Conservation (phyloP, 2,329 filamentous ascomycete species). For the Tothia fuscella region DNA sequence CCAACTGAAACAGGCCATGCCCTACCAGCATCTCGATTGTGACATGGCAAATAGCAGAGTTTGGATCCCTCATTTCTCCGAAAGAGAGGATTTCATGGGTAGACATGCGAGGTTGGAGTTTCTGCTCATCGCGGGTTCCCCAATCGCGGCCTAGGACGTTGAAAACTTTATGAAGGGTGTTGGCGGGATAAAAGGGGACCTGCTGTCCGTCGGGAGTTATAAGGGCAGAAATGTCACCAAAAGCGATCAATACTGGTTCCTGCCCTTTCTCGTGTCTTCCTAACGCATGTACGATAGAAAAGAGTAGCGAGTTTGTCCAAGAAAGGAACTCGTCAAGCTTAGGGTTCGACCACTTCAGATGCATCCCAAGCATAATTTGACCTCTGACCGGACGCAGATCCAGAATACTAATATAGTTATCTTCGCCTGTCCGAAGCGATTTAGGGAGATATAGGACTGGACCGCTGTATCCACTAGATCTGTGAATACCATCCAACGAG, state of each 20-base stretch:
- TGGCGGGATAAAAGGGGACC: background rate
- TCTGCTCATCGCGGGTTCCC: background rate
- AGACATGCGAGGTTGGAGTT: background rate
- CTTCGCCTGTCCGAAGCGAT: no score
- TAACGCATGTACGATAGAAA: background rate
- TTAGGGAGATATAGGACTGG: no score
- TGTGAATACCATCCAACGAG: no score
- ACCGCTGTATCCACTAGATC: no score
- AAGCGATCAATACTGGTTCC: background rate
- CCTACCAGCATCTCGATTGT: background rate
- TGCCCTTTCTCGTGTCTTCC: background rate
- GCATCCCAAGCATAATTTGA: background rate
- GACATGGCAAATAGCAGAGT: background rate
- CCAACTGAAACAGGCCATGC: background rate
- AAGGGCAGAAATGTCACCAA: background rate
- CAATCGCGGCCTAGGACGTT: background rate
- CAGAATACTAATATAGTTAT: no score
- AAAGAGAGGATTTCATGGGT: background rate
- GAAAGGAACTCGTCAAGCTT: background rate
- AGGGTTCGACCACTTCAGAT: background rate
- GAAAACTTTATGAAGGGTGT: background rate
- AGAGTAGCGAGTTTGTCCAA: background rate
- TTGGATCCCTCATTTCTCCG: background rate
- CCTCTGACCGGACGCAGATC: no score
- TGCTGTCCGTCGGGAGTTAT: background rate